A percentile compares a stretch with the other conserved stretches of the same genome.
These are phyloP conservation scores for Cutaneotrichosporon sp. DNA, from an alignment of 1,284 basidiomycete genomes.

Conservation along the genomic window DNA sequence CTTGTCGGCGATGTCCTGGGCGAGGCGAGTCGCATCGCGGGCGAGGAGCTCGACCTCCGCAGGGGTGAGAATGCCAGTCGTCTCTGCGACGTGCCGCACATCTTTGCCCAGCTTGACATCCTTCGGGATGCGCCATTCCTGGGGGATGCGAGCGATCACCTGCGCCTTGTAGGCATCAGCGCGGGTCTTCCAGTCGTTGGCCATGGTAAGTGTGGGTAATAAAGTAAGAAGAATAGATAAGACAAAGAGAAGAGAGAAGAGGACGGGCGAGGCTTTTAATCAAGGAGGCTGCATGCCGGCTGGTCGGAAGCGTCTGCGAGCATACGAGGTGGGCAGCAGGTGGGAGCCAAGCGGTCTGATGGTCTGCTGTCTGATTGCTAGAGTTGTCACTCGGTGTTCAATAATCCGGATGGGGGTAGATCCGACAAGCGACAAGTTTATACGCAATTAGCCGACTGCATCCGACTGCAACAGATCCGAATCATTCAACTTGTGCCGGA, in stretches of 20 bases:
- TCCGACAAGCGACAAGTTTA: no score
- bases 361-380: no score
- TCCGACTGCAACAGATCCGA: no score
- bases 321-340: no score
- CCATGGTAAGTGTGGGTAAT: constrained; percentile 2
- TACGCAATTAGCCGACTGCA: no score
- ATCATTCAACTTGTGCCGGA: no score
- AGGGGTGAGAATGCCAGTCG: constrained; percentile 17
- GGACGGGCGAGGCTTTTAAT: no score
- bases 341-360: no score
- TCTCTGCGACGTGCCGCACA: constrained; percentile 15
- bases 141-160: constrained; percentile 11
- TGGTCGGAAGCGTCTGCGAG: no score
- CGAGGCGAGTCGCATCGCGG: constrained; percentile 38
- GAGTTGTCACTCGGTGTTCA: no score
- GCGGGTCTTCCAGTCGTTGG: constrained; percentile 13
- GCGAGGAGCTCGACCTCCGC: constrained; percentile 31
- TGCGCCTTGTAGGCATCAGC: constrained; percentile 9
- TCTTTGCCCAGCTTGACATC: background rate
- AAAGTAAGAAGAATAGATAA: background rate
- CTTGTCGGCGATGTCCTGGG: constrained; percentile 31
- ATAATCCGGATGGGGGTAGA: no score
- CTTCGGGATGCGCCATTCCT: constrained; percentile 13
- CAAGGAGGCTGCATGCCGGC: no score
- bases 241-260: background rate